These are phyloP conservation scores for Pseudogymnoascus sp. DNA, from an alignment of 2,329 filamentous ascomycete genomes.

Conservation along the genomic window DNA sequence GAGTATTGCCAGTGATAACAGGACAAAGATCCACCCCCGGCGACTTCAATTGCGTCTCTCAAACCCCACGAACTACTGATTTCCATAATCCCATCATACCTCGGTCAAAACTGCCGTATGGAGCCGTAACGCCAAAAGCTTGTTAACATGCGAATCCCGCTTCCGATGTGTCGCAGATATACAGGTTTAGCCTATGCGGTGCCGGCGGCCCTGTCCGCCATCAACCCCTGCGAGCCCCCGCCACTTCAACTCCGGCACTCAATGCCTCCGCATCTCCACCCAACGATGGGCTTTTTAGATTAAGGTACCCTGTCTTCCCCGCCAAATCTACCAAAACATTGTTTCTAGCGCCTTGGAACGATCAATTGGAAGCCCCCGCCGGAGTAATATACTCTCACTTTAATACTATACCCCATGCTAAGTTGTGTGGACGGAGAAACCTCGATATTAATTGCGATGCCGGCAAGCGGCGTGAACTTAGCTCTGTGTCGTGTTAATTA, in stretches of 20 bases:
- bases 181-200: not conserved
- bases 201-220: not conserved
- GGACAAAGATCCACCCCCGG: not conserved
- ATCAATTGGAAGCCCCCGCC: constrained; percentile 3
- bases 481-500: not conserved
- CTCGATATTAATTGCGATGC: not conserved
- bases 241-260: not conserved
- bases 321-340: not conserved
- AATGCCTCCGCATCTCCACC: not conserved
- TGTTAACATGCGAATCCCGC: not conserved
- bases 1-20: not conserved
- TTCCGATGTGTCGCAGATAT: not conserved
- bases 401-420: not conserved
- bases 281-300: not conserved
- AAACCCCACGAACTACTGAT: not conserved
- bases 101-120: not conserved
- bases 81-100: not conserved
- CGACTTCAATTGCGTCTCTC: not conserved
- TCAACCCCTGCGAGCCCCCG: not conserved
- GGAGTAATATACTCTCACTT: not conserved
- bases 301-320: constrained; percentile 4
- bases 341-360: not conserved
- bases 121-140: not conserved
- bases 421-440: not conserved
- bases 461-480: not conserved